These are phyloP conservation scores for Calonectria multiphialidica DNA, from an alignment of 2,329 filamentous ascomycete genomes.

Conservation along the genomic window DNA sequence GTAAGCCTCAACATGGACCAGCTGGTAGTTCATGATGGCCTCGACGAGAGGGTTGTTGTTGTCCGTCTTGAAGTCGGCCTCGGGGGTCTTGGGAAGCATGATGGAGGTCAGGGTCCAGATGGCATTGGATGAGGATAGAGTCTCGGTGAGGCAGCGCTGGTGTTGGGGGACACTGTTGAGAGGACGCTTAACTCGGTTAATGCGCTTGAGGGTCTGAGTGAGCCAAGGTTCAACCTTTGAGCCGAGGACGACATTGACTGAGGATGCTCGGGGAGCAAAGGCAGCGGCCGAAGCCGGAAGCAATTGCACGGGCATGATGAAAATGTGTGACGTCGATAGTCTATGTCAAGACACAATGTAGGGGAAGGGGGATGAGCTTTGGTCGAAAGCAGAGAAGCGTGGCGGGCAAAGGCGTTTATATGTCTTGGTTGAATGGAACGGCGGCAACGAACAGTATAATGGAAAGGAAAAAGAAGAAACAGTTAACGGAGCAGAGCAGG, in stretches of 20 bases:
- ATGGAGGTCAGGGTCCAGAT: slow-evolving; percentile 96
- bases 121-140: slow-evolving; percentile 86
- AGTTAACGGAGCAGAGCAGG: slow-evolving; percentile 64
- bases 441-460: slow-evolving; percentile 50
- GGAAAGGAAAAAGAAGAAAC: slow-evolving; percentile 61
- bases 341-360: slow-evolving; percentile 6
- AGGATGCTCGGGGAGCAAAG: slow-evolving; percentile 90
- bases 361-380: slow-evolving; percentile 11
- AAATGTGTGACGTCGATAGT: slow-evolving; percentile 35
- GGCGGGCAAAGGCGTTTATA: slow-evolving; percentile 18
- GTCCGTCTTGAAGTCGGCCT: slow-evolving; percentile 85
- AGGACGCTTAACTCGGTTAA: slow-evolving; percentile 96
- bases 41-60: slow-evolving; percentile 71
- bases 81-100: slow-evolving; percentile 91
- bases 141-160: slow-evolving; percentile 94
- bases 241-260: slow-evolving; percentile 93
- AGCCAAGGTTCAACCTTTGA: slow-evolving; percentile 96
- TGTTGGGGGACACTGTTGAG: slow-evolving; percentile 98
- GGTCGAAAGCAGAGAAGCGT: slow-evolving; percentile 2
- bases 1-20: slow-evolving; percentile 95
- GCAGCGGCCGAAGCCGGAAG: slow-evolving; percentile 95
- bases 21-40: slow-evolving; percentile 91
- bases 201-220: slow-evolving; percentile 94
- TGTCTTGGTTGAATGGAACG: slow-evolving; percentile 26
- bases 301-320: slow-evolving; percentile 87